phyloP scores from a whole-genome alignment of 441 rosid genomes.

The Dalechampia spathulata region DNA sequence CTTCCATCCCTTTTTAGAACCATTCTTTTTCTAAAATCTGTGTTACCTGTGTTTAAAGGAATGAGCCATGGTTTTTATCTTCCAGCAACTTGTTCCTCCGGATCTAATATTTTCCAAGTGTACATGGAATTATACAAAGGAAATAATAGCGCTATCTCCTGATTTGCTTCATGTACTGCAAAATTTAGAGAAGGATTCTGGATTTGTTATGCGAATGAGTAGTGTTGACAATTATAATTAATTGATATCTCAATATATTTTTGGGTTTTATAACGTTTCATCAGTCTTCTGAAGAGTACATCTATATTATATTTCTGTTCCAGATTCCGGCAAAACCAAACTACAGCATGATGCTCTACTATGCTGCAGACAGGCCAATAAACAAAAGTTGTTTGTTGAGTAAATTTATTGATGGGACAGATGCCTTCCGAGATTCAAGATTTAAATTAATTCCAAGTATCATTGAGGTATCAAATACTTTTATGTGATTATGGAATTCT shows the following conservation, averaged over 20 bases:
- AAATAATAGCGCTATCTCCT: no score
- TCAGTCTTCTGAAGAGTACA: conserved; percentile 6
- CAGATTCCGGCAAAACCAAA: conserved; percentile 91
- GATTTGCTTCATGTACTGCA: no score
- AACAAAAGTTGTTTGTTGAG: conserved; percentile 58
- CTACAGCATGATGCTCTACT: conserved; percentile 77
- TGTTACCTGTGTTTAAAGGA: no score
- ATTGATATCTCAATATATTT: conserved; percentile 6
- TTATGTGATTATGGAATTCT: background rate
- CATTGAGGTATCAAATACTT: conserved; percentile 41
- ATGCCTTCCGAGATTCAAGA: conserved; percentile 69
- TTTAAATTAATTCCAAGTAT: conserved; percentile 88
- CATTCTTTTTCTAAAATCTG: no score
- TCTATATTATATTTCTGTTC: conserved; percentile 8
- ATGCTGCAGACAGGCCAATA: conserved; percentile 75
- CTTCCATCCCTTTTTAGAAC: no score
- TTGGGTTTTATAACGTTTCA: background rate
- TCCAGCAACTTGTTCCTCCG: no score
- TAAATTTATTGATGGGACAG: conserved; percentile 73
- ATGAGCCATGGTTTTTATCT: no score
- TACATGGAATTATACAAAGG: no score
- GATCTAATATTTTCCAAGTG: no score
- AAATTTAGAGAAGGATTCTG: background rate
- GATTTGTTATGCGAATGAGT: conserved; percentile 2
- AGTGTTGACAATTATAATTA: background rate